phyloP scores from a whole-genome alignment of 164 flowering plant genomes.

The Vitis rotundifolia region DNA sequence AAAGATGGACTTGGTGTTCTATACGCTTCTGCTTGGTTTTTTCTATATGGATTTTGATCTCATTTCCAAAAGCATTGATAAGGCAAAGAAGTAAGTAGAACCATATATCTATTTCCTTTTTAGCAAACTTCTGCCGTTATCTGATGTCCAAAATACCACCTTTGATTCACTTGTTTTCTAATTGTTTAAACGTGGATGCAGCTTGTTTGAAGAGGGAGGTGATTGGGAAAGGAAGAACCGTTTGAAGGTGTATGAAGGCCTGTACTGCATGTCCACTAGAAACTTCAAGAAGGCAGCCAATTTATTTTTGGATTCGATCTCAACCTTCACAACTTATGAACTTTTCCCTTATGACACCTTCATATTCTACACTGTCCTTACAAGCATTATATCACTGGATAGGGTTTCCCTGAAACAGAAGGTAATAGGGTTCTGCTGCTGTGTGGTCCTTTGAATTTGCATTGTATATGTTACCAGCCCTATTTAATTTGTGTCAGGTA shows the following conservation, averaged over 20 bases:
- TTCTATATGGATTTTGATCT: constrained; percentile 98
- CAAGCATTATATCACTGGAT: constrained; percentile 90
- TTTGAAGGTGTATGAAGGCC: constrained; percentile 93
- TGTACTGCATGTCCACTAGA: constrained; percentile 91
- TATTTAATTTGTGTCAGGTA: constrained; percentile 47
- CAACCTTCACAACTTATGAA: constrained; percentile 97
- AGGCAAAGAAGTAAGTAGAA: constrained; percentile 81
- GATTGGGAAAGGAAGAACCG: constrained; percentile 99
- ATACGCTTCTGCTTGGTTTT: constrained; percentile 81
- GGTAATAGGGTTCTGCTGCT: constrained; percentile 40
- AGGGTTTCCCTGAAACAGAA: constrained; percentile 92
- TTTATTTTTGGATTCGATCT: constrained; percentile 90
- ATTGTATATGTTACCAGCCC: not conserved
- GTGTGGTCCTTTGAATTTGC: constrained; percentile 2
- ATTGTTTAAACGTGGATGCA: constrained; percentile 21
- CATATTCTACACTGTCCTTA: constrained; percentile 89
- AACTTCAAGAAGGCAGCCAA: constrained; percentile 86
- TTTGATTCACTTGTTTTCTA: not conserved
- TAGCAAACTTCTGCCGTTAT: not conserved
- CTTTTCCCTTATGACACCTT: constrained; percentile 91
- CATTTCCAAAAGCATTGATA: constrained; percentile 91
- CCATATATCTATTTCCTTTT: not conserved
- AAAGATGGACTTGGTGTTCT: constrained; percentile 96
- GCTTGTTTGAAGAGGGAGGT: constrained; percentile 99
- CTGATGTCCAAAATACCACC: not conserved